Evolutionary conservation across 1,284 basidiomycete genomes (phyloP), one percentile per base, ranked within the genome.

Genomic region (Ganoderma resinaceum): DNA sequence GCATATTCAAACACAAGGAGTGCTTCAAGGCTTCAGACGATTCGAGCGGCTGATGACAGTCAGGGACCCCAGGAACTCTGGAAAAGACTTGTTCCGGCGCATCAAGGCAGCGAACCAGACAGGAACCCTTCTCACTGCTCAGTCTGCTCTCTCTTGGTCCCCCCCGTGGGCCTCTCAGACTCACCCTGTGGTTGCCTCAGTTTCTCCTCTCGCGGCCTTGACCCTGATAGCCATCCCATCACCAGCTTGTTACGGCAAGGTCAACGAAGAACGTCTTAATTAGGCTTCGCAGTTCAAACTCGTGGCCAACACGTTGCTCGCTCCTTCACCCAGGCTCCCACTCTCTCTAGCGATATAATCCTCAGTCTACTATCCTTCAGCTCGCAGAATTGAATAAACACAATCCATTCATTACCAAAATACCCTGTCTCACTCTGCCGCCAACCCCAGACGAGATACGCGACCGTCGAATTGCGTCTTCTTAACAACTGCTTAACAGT

Each of bases 241-340:
- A 23, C 40, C n/a, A n/a, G n/a, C n/a, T n/a, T n/a, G n/a, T n/a
- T n/a, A n/a, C n/a, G n/a, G n/a, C n/a, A n/a, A n/a, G n/a, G n/a
- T n/a, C n/a, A n/a, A n/a, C n/a, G n/a, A n/a, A n/a, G n/a, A n/a
- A n/a, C n/a, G 62, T 57, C 71, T 63, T 42, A 35, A 72, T 69
- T 60, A 65, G 64, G 69, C 72, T 65, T 66, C 58, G 67, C 66
- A 61, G 61, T 66, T 71, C 75, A 72, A 78, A 86, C 89, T 90
- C 91, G 89, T 91, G 90, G 88, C 84, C 76, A 83, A 84, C 91
- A 92, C 90, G 91, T 90, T 91, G 85, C 82, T 82, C 82, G 78
- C 81, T 84, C 78, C 79, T 82, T 82, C 74, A 77, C 77, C 76
- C 82, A 46, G 23, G 23, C 18, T 80, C 80, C 77, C 65, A 71